These are phyloP conservation scores for Raphidocelis subcapitata DNA, from an alignment of 139 green algal genomes.

Conservation along the genomic window DNA sequence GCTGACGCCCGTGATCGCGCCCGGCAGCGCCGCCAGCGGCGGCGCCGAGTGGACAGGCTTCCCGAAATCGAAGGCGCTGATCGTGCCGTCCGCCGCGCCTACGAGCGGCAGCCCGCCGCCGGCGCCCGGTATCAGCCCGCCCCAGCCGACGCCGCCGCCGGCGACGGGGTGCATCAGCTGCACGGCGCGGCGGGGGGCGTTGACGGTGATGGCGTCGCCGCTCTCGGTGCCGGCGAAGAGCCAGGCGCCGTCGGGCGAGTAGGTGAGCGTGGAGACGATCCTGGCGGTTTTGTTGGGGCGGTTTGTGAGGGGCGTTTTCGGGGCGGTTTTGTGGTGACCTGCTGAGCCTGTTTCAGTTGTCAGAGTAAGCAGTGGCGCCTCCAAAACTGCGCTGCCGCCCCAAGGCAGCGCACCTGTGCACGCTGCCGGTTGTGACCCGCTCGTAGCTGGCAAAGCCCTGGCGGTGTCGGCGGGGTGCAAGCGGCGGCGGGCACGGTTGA, in stretches of 20 bases:
- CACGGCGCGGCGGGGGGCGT: conserved; percentile 45
- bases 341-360: no score
- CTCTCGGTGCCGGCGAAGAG: conserved; percentile 53
- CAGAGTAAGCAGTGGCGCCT: no score
- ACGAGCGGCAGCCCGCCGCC: conserved; percentile 35
- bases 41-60: conserved; percentile 30
- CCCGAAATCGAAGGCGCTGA: conserved; percentile 28
- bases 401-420: no score
- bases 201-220: conserved; percentile 56
- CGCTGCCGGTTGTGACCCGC: no score
- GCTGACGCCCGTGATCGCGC: conserved; percentile 36
- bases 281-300: no score
- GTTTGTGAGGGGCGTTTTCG: no score
- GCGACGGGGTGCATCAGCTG: conserved; percentile 43
- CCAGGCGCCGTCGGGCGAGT: conserved; percentile 47
- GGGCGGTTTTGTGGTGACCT: no score
- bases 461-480: no score
- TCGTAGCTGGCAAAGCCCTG: no score
- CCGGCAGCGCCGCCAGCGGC: conserved; percentile 37
- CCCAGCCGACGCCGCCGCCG: conserved; percentile 29
- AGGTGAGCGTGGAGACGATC: conserved; percentile 28
- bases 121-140: conserved; percentile 14
- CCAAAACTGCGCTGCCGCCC: no score
- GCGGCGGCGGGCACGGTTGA: no score
- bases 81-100: conserved; percentile 35